Evolutionary conservation across 176 grass and related monocot genomes (phyloP).

Genomic region (Elymus sibiricus): DNA sequence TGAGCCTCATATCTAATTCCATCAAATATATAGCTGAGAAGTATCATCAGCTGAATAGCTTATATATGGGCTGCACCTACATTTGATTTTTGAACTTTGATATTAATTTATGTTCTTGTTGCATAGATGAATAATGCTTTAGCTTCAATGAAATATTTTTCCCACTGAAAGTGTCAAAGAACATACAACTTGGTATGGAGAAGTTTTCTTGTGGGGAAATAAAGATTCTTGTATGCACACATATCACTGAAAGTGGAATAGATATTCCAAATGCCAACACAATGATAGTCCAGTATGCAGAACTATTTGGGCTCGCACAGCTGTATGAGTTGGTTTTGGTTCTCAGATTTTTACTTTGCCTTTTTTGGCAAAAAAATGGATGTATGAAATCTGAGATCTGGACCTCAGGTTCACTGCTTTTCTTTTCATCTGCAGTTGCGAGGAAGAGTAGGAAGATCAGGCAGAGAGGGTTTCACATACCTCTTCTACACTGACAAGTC

Average conservation of each 20-base stretch:
- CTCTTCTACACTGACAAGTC: no score
- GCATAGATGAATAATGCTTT: background rate
- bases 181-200: slow-evolving; percentile 73
- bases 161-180: slow-evolving; percentile 68
- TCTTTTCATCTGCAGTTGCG: no score
- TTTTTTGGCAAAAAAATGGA: background rate
- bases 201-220: slow-evolving; percentile 57
- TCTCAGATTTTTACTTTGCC: slow-evolving; percentile 7
- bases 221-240: slow-evolving; percentile 81
- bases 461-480: no score
- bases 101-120: slow-evolving; percentile 1
- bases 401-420: slow-evolving; percentile 27
- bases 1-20: no score
- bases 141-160: slow-evolving; percentile 6
- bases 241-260: no score
- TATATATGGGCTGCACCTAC: background rate
- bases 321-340: slow-evolving; percentile 69
- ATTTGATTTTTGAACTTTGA: background rate
- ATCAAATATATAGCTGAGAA: no score
- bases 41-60: no score
- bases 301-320: slow-evolving; percentile 84
- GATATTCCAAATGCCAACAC: no score
- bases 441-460: no score
- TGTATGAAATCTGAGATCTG: background rate
- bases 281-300: no score